Base-by-base conservation (phyloP, 2,329 filamentous ascomycete genomes). In the Clathrospora elynae region DNA sequence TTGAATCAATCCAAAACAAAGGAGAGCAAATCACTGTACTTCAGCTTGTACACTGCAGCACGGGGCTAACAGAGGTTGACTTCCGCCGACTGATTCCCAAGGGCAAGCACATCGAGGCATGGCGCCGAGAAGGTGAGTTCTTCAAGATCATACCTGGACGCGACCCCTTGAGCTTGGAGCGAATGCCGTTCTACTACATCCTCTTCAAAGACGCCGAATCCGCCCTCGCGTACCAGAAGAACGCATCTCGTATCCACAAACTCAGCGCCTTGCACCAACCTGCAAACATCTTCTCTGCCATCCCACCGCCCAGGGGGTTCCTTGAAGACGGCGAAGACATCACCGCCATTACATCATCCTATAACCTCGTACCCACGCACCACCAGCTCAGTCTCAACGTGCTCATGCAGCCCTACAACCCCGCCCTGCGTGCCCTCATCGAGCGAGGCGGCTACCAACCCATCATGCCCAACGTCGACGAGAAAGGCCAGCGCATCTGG, bases 1-100 rank as follows among this genome's bases (percentile, higher is more conserved):
- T 56, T n/a, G 50, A 59, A 35, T 55, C 51, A 2, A 58, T 68
- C 22, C 49, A 58, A 29, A 50, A 45, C 6, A 42, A 55, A 20
- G 51, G 57, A 25, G 59, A 72, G 43, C 43, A 62, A 4, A 59
- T 67, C 5, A 69, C 69, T 1, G 66, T 73, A 57, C 74, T 91
- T 26, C 73, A 84, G 28, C 70, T 90, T 24, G 74, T 74, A 13
- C 78, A 81, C 25, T 68, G 64, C 47, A 68, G 65, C 44, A 68
- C 55, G 11, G 56, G 79, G 13, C 75, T 91, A 29, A 74, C 75
- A 13, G 80, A 85, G 55, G 80, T 78, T 53, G 88, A 92, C 71
- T 91, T 92, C 68, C 78, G 82, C 51, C 83, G 87, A 41, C 69
- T 90, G 12, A 77, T 82, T 4, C 78, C 79, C 1, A 80, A 78